phyloP scores from a whole-genome alignment of 1,139 yeast genomes.

The Yamadazyma atmosphaerica region DNA sequence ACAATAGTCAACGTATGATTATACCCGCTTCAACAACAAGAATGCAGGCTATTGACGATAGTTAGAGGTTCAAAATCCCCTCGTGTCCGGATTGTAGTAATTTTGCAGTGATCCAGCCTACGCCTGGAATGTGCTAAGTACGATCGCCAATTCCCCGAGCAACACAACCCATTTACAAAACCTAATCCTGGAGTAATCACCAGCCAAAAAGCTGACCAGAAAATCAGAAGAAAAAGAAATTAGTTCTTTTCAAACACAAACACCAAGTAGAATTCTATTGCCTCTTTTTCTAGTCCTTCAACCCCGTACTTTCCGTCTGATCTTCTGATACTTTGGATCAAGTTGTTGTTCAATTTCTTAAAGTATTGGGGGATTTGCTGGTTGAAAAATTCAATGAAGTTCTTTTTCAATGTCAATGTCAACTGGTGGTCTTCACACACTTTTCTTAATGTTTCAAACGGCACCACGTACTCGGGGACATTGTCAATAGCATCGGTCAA shows the following conservation, averaged over 20 bases:
- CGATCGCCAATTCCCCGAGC: too few species aligned
- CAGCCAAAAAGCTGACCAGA: too few species aligned
- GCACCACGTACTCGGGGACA: slow-evolving; percentile 97
- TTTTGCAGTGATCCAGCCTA: too few species aligned
- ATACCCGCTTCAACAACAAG: neutral
- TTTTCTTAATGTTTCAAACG: slow-evolving; percentile 82
- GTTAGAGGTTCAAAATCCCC: too few species aligned
- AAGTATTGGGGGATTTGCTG: slow-evolving; percentile 74
- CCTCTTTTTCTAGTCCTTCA: slow-evolving; percentile 85
- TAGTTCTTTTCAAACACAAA: slow-evolving; percentile 69
- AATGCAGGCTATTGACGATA: too few species aligned
- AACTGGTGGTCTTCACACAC: slow-evolving; percentile 83
- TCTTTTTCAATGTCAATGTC: slow-evolving; percentile 68
- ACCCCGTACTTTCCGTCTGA: slow-evolving; percentile 83
- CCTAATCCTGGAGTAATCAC: too few species aligned
- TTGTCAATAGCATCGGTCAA: slow-evolving; percentile 92
- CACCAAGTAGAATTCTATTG: slow-evolving; percentile 80
- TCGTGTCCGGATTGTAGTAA: too few species aligned
- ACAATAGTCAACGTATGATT: neutral
- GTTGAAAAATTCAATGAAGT: slow-evolving; percentile 80
- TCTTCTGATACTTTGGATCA: slow-evolving; percentile 69
- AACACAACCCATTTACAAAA: neutral
- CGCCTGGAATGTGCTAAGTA: too few species aligned
- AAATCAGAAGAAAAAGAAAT: neutral
- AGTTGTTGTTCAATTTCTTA: slow-evolving; percentile 56